Evolutionary conservation across 1,284 basidiomycete species (phyloP), one percentile per base, ranked within the genome.

Genomic region (Naganishia cerealis): DNA sequence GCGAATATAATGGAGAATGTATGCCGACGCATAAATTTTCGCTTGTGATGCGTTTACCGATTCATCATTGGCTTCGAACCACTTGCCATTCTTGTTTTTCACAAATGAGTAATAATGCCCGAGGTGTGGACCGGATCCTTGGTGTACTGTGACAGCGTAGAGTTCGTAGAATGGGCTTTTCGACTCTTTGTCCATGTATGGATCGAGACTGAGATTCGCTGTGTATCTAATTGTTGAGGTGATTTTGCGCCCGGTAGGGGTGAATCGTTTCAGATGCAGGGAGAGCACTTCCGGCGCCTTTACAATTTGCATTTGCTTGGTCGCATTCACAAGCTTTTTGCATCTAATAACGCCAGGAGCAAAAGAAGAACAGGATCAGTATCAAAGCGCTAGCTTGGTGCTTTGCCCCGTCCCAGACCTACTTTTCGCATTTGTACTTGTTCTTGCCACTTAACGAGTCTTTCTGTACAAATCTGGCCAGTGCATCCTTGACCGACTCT

Each of bases 351-450:
- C 68, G 72, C 67, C 79, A 63, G 68, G 73, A 43, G 66, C 12
- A 68, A 48, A 46, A 69, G 54, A 42, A 63, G 5, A 43, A 33
- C 13, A 13, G 46, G 33, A 29, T 43, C 46, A 24, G 46, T 18
- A 50, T 18, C 46, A 50, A 50, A 55, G 15, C 21, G 26, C 15
- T 4, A 33, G 3, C 29, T 33, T 33, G 29, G 29, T 33, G 6
- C 6, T 2, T 33, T 33, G 29, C 29, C 6, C 29, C 29, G 29
- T 33, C 29, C 6, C 29, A n/a, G 29, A 84, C 89, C 75, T 76
- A 95, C 91, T 92, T 95, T 80, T 99, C 95, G 81, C 96, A 99
- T 78, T 94, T 92, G 82, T 99, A 99, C 82, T 96, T 96, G 84
- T 99, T 93, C 6, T 88, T 87, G 0, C 95, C 96, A 68, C 87